Percentiles rank a stretch among this genome's conserved stretches.
phyloP scores from a whole-genome alignment of 2,329 filamentous ascomycete genomes.

The Cladosporium sp. region DNA sequence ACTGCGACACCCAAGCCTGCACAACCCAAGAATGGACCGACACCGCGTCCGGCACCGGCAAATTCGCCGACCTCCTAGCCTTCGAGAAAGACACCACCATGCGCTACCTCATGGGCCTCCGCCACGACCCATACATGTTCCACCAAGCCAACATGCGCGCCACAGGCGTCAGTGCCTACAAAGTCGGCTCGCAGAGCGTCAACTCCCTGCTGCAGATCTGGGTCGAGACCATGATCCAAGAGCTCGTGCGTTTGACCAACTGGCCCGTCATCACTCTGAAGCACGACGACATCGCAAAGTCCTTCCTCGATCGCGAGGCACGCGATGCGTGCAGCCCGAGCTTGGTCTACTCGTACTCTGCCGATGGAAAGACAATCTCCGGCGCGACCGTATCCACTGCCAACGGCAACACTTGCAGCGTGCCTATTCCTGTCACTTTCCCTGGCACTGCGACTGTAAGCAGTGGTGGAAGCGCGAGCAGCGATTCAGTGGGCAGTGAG shows the following conservation, averaged over 20 bases:
- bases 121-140: constrained; percentile 58
- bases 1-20: constrained; percentile 56
- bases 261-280: constrained; percentile 55
- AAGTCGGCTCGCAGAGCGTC: constrained; percentile 45
- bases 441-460: constrained; percentile 40
- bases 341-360: constrained; percentile 43
- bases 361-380: constrained; percentile 43
- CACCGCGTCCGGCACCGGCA: constrained; percentile 53
- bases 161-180: constrained; percentile 44
- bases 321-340: constrained; percentile 50
- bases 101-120: constrained; percentile 54
- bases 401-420: constrained; percentile 47
- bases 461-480: constrained; percentile 29
- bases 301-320: constrained; percentile 51
- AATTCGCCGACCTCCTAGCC: constrained; percentile 49
- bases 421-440: constrained; percentile 53
- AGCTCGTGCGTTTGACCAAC: constrained; percentile 50
- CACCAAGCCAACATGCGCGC: constrained; percentile 59
- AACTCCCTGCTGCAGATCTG: constrained; percentile 55
- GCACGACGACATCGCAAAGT: constrained; percentile 51
- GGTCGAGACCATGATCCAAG: constrained; percentile 52
- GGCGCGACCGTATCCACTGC: constrained; percentile 47
- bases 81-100: constrained; percentile 52
- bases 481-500: constrained; percentile 51
- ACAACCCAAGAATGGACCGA: constrained; percentile 58